Evolutionary conservation across 371 early-diverging fungal species (phyloP), one percentile per base, ranked within the genome.

Genomic region (Vairimorpha necatrix): DNA sequence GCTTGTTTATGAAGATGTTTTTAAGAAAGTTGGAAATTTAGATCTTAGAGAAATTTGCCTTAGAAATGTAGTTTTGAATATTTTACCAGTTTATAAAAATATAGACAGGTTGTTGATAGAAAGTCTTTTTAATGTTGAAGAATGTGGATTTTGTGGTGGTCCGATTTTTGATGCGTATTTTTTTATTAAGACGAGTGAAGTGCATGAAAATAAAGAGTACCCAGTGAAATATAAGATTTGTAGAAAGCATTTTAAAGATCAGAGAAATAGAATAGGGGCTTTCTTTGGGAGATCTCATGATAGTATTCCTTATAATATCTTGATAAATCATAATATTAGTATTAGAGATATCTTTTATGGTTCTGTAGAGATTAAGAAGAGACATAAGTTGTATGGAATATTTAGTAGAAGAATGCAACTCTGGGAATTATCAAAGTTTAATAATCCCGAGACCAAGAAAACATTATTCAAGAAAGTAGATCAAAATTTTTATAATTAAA

Each of bases 111-210:
- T 87, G 33, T 67, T 91, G 22, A 87, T 88, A 76, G 83, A 87
- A 32, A 91, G 90, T 77, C 78, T 93, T n/a, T 82, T 84, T 16
- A 85, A 86, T 16, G 88, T 87, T 0, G 84, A 88, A 54, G 80
- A 82, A 22, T 94, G 94, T 83, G 86, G 91, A 6, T 91, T 89
- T 82, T 94, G 94, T 79, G 85, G 85, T 20, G 93, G 92, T 0
- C 93, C 94, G 7, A 90, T 87, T 72, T 91, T 93, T 82, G 89
- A 91, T n/a, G 82, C 85, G 0, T 88, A 69, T 80, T 48, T 58
- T 62, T 58, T 63, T 9, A 53, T 74, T 42, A 58, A 54, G 18
- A 72, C 48, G 68, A 75, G 66, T n/a, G 67, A 80, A 3, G 34
- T 33, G 24, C 70, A 69, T 54, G 73, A 77, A 30, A 39, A 46